Evolutionary conservation across 2,329 filamentous ascomycete genomes (phyloP), one percentile per base, ranked within the genome.

Genomic region (Trichophyton verrucosum): DNA sequence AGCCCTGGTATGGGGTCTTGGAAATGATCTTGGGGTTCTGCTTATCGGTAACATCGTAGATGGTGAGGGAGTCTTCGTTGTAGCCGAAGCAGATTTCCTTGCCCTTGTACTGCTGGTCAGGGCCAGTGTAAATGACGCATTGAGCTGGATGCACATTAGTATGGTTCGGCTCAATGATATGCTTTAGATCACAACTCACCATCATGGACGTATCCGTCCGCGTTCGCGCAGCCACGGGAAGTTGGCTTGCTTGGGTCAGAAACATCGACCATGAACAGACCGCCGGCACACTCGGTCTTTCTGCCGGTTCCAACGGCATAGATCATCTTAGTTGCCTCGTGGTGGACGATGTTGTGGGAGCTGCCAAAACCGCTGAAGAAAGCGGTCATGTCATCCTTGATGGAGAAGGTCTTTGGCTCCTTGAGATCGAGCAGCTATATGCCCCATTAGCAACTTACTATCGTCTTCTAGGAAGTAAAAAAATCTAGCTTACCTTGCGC

Each of bases 181-280:
- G 33, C 9, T 9, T 13, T 38, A 9, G 33, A 13, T 1, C 9
- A 13, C 8, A 13, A 38, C 64, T 60, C 60, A 65, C 64, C 82
- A 65, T 84, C 82, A 68, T 85, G 82, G 13, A 84, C 81, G 67
- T 85, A 84, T 42, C 81, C 81, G 67, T 84, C 82, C 17, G 75
- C 67, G 20, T 76, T 74, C 6, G 79, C 78, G 66, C 81, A 84
- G 49, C 82, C 82, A 5, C 80, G 78, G 22, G 74, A 77, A 13
- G 73, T 78, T 3, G 81, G 79, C 61, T 81, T 82, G 6, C 76
- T 70, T 11, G 80, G 75, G 64, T 83, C 77, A 3, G 74, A 75
- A 33, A 85, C 74, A 68, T 84, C 80, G 64, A 84, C 80, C 74
- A 83, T 82, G 71, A 82, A 82, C 58, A 84, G 74, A 8, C 82